Percentiles rank a stretch among this genome's conserved stretches.
phyloP scores from a whole-genome alignment of 768 basidiomycete genomes.

The Leccinellum luteum region DNA sequence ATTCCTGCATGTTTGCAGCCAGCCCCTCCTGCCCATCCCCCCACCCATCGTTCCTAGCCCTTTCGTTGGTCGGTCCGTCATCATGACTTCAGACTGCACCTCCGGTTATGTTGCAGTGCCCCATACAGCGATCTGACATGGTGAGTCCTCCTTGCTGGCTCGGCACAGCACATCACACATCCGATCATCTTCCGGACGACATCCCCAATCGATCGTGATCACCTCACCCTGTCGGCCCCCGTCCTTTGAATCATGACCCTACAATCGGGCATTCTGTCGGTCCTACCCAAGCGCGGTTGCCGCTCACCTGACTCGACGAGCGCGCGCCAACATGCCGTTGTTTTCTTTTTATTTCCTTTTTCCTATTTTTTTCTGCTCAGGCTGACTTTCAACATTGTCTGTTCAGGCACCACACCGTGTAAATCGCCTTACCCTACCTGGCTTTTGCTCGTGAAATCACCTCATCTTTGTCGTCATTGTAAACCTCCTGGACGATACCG shows the following conservation, averaged over 20 bases:
- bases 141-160: not conserved
- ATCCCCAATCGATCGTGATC: slow-evolving; percentile 2
- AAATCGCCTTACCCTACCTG: slow-evolving; percentile 8
- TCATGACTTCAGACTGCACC: slow-evolving; percentile 1
- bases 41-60: not conserved
- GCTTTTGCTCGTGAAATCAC: slow-evolving; percentile 19
- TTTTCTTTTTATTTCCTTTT: not conserved
- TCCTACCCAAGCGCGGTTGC: not conserved
- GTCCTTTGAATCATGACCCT: slow-evolving; percentile 3
- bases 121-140: not conserved
- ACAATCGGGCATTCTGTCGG: not conserved
- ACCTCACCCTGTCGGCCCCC: not conserved
- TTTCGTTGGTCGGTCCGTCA: not conserved
- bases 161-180: not conserved
- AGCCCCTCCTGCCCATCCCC: not conserved
- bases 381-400: slow-evolving; percentile 12
- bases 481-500: not conserved
- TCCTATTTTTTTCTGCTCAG: not conserved
- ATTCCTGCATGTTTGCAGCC: slow-evolving; percentile 22
- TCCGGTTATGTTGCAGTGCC: not conserved
- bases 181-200: not conserved
- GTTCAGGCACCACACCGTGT: slow-evolving; percentile 14
- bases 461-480: slow-evolving; percentile 12
- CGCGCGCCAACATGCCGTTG: slow-evolving; percentile 11
- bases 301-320: slow-evolving; percentile 2